Evolutionary conservation across 768 basidiomycete species (phyloP).

Genomic region (Hygrocybe coccinea): DNA sequence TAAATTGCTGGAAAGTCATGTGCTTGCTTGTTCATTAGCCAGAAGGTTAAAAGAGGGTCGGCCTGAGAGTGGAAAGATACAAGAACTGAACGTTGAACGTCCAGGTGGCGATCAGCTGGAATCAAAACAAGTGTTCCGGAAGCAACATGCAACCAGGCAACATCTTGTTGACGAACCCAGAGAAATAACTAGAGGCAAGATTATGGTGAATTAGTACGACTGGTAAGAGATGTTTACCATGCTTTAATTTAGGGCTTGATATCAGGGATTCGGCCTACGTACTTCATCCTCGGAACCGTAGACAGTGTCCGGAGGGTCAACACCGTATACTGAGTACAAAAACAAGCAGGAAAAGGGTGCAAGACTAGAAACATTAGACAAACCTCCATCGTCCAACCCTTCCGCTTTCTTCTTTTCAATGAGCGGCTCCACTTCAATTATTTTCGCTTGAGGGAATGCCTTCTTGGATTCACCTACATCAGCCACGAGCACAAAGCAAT

Average conservation of each 20-base stretch:
- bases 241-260: conserved; percentile 39
- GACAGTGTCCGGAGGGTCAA: too few species aligned
- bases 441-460: too few species aligned
- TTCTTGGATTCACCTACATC: conserved; percentile 54
- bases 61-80: conserved; percentile 46
- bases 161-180: conserved; percentile 73
- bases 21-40: conserved; percentile 60
- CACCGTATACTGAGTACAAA: conserved; percentile 37
- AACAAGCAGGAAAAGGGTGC: neutral
- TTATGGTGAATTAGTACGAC: too few species aligned
- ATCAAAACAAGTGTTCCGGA: too few species aligned
- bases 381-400: conserved; percentile 60
- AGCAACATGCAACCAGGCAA: too few species aligned
- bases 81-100: too few species aligned
- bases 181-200: conserved; percentile 51
- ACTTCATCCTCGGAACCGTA: too few species aligned
- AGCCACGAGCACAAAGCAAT: too few species aligned
- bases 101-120: too few species aligned
- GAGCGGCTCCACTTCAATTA: conserved; percentile 62
- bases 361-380: conserved; percentile 14
- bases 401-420: too few species aligned
- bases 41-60: conserved; percentile 86
- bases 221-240: conserved; percentile 31
- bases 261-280: conserved; percentile 4
- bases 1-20: neutral